Percentiles rank a stretch among this genome's conserved stretches.
Evolutionary conservation across 139 green algal species (phyloP).

Genomic region (Protoeuglena noctilucae): DNA sequence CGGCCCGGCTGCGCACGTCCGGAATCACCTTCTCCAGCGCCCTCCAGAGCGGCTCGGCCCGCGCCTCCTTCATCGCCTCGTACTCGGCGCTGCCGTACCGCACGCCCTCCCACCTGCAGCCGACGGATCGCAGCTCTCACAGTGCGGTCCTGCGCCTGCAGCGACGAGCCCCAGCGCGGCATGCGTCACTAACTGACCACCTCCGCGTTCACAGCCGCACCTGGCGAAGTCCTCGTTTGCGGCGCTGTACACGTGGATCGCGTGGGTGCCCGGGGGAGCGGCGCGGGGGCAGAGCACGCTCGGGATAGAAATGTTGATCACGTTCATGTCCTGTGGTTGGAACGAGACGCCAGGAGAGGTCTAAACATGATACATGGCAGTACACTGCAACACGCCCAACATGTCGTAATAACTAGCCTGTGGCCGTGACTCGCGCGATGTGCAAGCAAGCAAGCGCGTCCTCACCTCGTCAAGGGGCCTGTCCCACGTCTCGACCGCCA

Average conservation of each 20-base stretch:
- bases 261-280: conserved; percentile 36
- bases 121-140: too few species aligned
- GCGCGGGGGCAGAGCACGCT: conserved; percentile 47
- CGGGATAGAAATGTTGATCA: conserved; percentile 52
- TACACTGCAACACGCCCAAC: too few species aligned
- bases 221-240: conserved; percentile 56
- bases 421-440: too few species aligned
- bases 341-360: too few species aligned
- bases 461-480: not conserved
- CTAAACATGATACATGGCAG: too few species aligned
- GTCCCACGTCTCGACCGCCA: conserved; percentile 15
- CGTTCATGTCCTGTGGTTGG: conserved; percentile 19
- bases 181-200: too few species aligned
- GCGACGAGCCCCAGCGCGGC: too few species aligned
- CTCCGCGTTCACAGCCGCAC: too few species aligned
- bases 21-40: conserved; percentile 60
- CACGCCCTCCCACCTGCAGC: conserved; percentile 57
- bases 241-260: conserved; percentile 37
- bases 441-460: too few species aligned
- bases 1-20: conserved; percentile 39
- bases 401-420: too few species aligned
- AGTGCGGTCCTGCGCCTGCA: too few species aligned
- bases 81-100: conserved; percentile 33
- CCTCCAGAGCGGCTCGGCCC: conserved; percentile 33
- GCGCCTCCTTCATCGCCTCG: conserved; percentile 52